phyloP scores from a whole-genome alignment of 306 rosid genomes.

The Quercus rubra region DNA sequence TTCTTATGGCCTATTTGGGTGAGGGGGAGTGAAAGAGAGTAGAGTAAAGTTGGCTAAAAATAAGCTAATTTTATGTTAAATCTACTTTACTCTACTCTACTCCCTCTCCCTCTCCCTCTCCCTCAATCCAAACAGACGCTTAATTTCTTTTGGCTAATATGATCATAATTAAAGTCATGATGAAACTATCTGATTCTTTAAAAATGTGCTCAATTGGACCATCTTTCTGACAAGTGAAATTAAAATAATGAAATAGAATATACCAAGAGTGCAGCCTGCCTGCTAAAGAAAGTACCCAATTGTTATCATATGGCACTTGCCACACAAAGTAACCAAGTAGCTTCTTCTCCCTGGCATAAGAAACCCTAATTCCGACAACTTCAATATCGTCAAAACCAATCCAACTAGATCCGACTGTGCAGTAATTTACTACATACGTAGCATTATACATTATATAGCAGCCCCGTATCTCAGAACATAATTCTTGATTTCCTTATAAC shows the following conservation, averaged over 20 bases:
- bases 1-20: too few relatives aligned
- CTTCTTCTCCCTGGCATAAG: conserved; percentile 28
- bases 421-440: conserved; percentile 32
- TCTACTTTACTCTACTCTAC: too few relatives aligned
- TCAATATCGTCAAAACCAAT: conserved; percentile 44
- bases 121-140: too few relatives aligned
- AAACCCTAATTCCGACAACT: conserved; percentile 29
- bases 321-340: conserved; percentile 33
- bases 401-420: conserved; percentile 34
- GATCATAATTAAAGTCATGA: not conserved
- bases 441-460: conserved; percentile 11
- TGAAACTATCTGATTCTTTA: too few relatives aligned
- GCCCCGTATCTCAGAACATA: not conserved
- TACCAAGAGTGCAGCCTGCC: too few relatives aligned
- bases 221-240: too few relatives aligned
- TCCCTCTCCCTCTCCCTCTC: too few relatives aligned
- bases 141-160: not conserved
- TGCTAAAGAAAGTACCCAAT: conserved; percentile 39
- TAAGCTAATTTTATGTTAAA: too few relatives aligned
- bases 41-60: too few relatives aligned
- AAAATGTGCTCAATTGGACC: too few relatives aligned
- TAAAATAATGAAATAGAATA: too few relatives aligned
- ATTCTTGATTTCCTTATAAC: conserved; percentile 25
- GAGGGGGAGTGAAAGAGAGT: too few relatives aligned
- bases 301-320: conserved; percentile 32